phyloP scores from a whole-genome alignment of 495 filamentous ascomycete species.

The Penicillium samsonianum region DNA sequence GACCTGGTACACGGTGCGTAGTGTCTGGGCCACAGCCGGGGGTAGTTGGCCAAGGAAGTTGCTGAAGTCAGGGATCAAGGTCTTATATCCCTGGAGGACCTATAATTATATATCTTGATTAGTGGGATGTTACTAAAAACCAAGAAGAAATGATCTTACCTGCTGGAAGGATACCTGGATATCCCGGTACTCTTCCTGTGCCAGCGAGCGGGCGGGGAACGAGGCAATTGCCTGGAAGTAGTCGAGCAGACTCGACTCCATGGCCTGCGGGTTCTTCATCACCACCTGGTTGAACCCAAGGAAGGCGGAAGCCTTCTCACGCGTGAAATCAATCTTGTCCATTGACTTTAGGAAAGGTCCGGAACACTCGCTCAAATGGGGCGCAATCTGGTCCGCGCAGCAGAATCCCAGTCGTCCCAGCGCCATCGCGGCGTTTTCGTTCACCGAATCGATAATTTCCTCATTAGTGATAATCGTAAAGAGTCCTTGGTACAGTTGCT shows the following conservation, averaged over 20 bases:
- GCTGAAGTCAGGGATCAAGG: slow-evolving; percentile 82
- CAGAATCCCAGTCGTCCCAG: slow-evolving; percentile 87
- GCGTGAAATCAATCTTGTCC: slow-evolving; percentile 79
- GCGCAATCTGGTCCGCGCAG: slow-evolving; percentile 72
- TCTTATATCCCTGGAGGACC: slow-evolving; percentile 81
- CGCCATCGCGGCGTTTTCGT: slow-evolving; percentile 93
- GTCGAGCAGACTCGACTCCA: slow-evolving; percentile 79
- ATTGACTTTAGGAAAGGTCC: slow-evolving; percentile 79
- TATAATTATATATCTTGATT: slow-evolving; percentile 35
- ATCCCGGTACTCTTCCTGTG: slow-evolving; percentile 53
- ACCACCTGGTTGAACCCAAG: slow-evolving; percentile 85
- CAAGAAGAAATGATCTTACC: slow-evolving; percentile 32
- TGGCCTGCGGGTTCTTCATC: slow-evolving; percentile 83
- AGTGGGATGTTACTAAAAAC: not conserved
- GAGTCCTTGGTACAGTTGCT: slow-evolving; percentile 72
- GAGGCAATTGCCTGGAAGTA: slow-evolving; percentile 85
- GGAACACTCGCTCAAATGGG: slow-evolving; percentile 79
- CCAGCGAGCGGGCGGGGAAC: slow-evolving; percentile 60
- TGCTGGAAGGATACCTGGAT: slow-evolving; percentile 54
- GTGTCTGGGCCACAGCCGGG: slow-evolving; percentile 59
- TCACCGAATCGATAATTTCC: slow-evolving; percentile 85
- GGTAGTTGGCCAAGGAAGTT: slow-evolving; percentile 73
- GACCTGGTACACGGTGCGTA: slow-evolving; percentile 48
- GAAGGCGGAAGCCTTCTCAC: slow-evolving; percentile 93
- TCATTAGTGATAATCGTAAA: slow-evolving; percentile 77